Evolutionary conservation across 2,329 filamentous ascomycete species (phyloP), one percentile per base, ranked within the genome.

Genomic region (Colletotrichum higginsianum): DNA sequence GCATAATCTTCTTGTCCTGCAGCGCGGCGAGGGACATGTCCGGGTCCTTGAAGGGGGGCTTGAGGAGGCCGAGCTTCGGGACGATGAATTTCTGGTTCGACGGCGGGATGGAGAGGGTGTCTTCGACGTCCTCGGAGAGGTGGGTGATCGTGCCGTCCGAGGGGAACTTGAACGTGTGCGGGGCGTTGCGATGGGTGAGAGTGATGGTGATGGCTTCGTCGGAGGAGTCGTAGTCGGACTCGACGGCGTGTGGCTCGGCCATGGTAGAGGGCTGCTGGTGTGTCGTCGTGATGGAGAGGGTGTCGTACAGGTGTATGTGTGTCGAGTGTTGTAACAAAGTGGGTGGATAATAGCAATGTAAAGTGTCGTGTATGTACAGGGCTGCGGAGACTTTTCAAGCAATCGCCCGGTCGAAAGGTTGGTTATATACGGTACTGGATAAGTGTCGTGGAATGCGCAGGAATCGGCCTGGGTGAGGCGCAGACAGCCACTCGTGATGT

Each of bases 61-160:
- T 92, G 35, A 93, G 85, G 2, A 93, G 83, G 38, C 91, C 91
- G 9, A 88, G 83, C 77, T 92, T 93, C 52, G 91, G 86, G 16
- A 90, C 86, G 74, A 94, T 85, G 78, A 93, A 86, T 79, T 94
- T 94, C 77, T 94, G 92, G 80, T 93, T 90, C 12, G 84, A 79
- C 46, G 82, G 72, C 0, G 92, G 91, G 65, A 94, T 89, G 61
- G 85, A 86, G 64, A 93, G 85, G 3, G 81, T 79, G 53, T 82
- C 79, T 67, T 88, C 84, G 75, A 94, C 89, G 72, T 86, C 84
- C 61, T 85, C 79, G 55, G 90, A 91, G 47, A 94, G 87, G 76
- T 93, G 90, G 66, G 82, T 76, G 55, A 90, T 81, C 7, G 86
- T 89, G 21, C 86, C 84, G 71, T 84, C 82, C 16, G 81, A 75